Conservation (phyloP, 805 yeast genomes). For the Danielia oregonensis region DNA sequence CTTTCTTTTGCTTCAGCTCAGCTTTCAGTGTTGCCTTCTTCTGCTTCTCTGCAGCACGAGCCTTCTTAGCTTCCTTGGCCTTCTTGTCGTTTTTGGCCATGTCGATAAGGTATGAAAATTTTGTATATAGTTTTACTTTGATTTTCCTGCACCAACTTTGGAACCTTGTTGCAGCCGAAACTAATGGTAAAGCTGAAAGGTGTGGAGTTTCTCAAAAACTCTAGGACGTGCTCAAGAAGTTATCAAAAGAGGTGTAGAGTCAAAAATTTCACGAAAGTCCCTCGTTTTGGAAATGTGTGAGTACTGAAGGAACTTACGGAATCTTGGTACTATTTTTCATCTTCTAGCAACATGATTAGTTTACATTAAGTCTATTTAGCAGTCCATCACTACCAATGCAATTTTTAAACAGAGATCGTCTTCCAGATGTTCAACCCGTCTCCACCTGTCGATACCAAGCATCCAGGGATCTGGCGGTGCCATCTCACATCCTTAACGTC, state of each 20-base stretch:
- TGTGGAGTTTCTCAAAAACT: too few relatives aligned
- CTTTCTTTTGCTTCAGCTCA: conserved; percentile 68
- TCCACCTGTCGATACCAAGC: conserved; percentile 89
- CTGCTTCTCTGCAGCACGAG: conserved; percentile 77
- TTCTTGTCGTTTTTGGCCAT: conserved; percentile 91
- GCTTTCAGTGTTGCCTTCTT: conserved; percentile 75
- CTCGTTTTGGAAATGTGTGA: too few relatives aligned
- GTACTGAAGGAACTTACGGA: too few relatives aligned
- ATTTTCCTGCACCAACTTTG: too few relatives aligned
- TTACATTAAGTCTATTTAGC: too few relatives aligned
- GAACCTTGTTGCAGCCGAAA: neutral
- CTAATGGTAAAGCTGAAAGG: neutral
- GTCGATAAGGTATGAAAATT: conserved; percentile 1
- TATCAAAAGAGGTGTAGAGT: too few relatives aligned
- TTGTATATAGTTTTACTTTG: too few relatives aligned
- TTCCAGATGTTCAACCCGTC: conserved; percentile 96
- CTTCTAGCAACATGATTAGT: too few relatives aligned
- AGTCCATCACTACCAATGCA: too few relatives aligned
- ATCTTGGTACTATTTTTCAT: too few relatives aligned
- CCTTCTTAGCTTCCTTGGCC: conserved; percentile 88
- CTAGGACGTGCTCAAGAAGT: too few relatives aligned
- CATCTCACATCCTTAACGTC: conserved; percentile 97
- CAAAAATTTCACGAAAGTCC: too few relatives aligned
- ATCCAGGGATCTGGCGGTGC: conserved; percentile 97
- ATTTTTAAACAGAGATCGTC: conserved; percentile 91